Evolutionary conservation across 108 stramenopile genomes (phyloP).

Genomic region (Craspedostauros australis): DNA sequence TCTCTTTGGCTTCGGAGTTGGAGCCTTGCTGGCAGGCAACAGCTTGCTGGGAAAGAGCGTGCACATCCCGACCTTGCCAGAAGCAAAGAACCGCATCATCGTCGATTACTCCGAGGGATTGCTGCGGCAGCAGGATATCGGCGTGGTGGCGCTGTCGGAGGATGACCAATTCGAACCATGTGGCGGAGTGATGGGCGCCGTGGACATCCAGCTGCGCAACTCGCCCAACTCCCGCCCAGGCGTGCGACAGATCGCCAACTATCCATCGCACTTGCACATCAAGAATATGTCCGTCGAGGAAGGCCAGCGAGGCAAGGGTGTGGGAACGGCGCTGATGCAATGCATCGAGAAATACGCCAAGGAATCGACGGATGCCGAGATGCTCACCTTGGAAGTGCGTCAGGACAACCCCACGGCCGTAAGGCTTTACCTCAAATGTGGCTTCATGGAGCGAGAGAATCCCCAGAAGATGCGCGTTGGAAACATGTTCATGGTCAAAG

Average conservation of each 20-base stretch:
- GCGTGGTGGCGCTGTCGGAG: constrained; percentile 21
- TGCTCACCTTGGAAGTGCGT: constrained; percentile 26
- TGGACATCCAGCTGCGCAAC: constrained; percentile 28
- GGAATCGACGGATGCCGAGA: constrained; percentile 17
- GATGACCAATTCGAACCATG: constrained; percentile 9
- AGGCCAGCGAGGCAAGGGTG: constrained; percentile 12
- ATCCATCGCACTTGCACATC: constrained; percentile 29
- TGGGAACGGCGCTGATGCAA: constrained; percentile 17
- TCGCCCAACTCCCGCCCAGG: constrained; percentile 6
- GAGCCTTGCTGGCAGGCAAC: constrained; percentile 12
- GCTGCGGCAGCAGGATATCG: constrained; percentile 22
- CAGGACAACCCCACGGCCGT: constrained; percentile 16
- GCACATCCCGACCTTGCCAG: constrained; percentile 15
- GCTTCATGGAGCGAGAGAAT: constrained; percentile 18
- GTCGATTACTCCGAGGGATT: constrained; percentile 29
- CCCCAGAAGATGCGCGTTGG: constrained; percentile 9
- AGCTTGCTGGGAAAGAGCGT: constrained; percentile 17
- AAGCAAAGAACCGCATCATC: constrained; percentile 25
- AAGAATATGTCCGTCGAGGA: constrained; percentile 30
- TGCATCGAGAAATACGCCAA: constrained; percentile 20
- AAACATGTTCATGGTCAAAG: constrained; percentile 19
- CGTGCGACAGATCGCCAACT: constrained; percentile 8
- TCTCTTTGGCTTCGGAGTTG: constrained; percentile 13
- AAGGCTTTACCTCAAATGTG: constrained; percentile 8
- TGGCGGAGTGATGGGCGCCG: constrained; percentile 19